A percentile compares a stretch with the other conserved stretches of the same genome.
phyloP scores from a whole-genome alignment of 2,329 filamentous ascomycete species.

The Cytospora schulzeri region DNA sequence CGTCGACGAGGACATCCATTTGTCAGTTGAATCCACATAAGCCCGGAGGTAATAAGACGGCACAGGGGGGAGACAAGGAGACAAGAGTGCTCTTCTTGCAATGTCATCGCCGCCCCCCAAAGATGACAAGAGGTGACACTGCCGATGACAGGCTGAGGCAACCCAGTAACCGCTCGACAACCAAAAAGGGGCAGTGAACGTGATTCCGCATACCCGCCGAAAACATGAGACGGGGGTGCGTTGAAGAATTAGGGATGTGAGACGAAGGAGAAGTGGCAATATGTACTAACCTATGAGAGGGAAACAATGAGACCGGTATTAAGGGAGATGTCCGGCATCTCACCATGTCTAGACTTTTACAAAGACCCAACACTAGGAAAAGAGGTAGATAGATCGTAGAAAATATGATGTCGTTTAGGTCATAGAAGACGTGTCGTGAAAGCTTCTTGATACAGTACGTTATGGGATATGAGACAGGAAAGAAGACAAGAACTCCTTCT shows the following conservation, averaged over 20 bases:
- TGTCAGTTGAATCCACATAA: constrained; percentile 15
- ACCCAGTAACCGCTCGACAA: constrained; percentile 14
- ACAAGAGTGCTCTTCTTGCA: background rate
- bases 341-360: constrained; percentile 33
- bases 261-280: constrained; percentile 28
- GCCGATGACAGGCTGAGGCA: constrained; percentile 5
- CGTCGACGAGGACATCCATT: constrained; percentile 1
- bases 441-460: background rate
- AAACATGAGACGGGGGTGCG: constrained; percentile 7
- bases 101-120: background rate
- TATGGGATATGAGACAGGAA: constrained; percentile 5
- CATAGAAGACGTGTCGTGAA: constrained; percentile 14
- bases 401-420: constrained; percentile 29
- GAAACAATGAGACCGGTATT: constrained; percentile 33
- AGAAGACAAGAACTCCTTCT: constrained; percentile 10
- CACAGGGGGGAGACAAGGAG: constrained; percentile 2
- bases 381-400: background rate
- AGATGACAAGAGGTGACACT: background rate
- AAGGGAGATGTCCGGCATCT: constrained; percentile 39
- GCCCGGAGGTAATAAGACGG: background rate
- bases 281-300: constrained; percentile 38
- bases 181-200: constrained; percentile 6
- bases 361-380: constrained; percentile 36
- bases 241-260: constrained; percentile 8
- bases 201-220: constrained; percentile 13